Evolutionary conservation across 257 asterid species (phyloP).

Genomic region (Solanum piurae): DNA sequence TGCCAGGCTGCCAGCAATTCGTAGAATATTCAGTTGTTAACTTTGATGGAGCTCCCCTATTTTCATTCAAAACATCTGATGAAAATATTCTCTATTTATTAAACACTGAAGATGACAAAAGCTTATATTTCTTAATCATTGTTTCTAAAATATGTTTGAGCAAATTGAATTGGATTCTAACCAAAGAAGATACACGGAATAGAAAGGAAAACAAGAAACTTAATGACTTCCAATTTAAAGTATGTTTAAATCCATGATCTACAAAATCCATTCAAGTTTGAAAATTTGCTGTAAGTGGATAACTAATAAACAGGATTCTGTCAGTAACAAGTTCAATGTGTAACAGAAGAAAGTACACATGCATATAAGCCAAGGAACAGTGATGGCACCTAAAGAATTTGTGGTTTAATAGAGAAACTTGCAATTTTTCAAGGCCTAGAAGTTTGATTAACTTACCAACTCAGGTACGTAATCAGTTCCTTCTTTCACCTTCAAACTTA

Average conservation of each 20-base stretch:
- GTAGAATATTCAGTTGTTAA: neutral
- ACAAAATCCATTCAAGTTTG: neutral
- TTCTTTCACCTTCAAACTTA: conserved; percentile 34
- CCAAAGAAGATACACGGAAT: neutral
- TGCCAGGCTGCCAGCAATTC: neutral
- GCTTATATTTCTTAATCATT: neutral
- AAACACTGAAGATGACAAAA: neutral
- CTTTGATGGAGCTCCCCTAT: neutral
- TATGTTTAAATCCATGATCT: neutral
- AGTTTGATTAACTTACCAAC: conserved; percentile 26
- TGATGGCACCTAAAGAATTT: neutral
- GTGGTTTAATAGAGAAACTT: neutral
- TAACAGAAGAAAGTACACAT: neutral
- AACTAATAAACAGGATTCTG: neutral
- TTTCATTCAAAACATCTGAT: neutral
- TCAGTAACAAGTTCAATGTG: neutral
- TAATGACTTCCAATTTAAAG: neutral
- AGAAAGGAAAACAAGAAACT: neutral
- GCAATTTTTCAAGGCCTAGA: neutral
- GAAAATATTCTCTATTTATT: neutral
- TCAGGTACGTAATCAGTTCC: conserved; percentile 38
- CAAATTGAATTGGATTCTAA: neutral
- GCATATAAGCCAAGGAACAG: neutral
- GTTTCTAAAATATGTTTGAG: neutral
- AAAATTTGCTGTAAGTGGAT: neutral